Conservation (phyloP, 805 yeast species). For the Zygosaccharomyces bisporus region DNA sequence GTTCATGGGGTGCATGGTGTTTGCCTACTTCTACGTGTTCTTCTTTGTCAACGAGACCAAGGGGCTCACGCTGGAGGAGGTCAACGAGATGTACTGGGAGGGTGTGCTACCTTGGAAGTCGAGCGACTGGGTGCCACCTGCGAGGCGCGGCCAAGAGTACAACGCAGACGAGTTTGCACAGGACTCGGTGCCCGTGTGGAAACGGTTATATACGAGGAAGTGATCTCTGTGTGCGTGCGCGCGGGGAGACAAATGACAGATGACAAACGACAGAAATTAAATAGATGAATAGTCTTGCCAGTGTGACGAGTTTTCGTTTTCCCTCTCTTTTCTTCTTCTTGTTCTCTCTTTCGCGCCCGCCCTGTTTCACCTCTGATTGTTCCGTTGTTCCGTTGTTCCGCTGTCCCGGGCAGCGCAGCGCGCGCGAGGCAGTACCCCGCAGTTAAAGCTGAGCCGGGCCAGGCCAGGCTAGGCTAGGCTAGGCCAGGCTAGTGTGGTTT, state of each 20-base stretch:
- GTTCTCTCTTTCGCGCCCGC: neutral
- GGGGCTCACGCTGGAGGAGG: slow-evolving; percentile 79
- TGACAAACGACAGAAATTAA: too few species aligned
- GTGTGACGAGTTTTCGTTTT: too few species aligned
- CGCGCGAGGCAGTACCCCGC: too few species aligned
- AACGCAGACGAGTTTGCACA: slow-evolving; percentile 28
- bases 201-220: slow-evolving; percentile 21
- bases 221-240: too few species aligned
- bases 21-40: slow-evolving; percentile 60
- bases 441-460: too few species aligned
- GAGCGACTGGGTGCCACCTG: slow-evolving; percentile 49
- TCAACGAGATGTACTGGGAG: slow-evolving; percentile 57
- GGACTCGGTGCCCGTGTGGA: slow-evolving; percentile 34
- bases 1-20: slow-evolving; percentile 57
- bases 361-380: neutral
- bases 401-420: too few species aligned
- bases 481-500: too few species aligned
- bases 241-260: too few species aligned
- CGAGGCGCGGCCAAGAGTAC: slow-evolving; percentile 34
- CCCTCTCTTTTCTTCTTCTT: neutral
- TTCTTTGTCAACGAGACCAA: slow-evolving; percentile 74
- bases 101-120: slow-evolving; percentile 47
- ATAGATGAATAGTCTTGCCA: too few species aligned
- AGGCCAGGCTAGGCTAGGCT: too few species aligned
- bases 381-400: too few species aligned